Base-by-base conservation (phyloP, 345 rosid genomes). In the Tarenaya hassleriana region DNA sequence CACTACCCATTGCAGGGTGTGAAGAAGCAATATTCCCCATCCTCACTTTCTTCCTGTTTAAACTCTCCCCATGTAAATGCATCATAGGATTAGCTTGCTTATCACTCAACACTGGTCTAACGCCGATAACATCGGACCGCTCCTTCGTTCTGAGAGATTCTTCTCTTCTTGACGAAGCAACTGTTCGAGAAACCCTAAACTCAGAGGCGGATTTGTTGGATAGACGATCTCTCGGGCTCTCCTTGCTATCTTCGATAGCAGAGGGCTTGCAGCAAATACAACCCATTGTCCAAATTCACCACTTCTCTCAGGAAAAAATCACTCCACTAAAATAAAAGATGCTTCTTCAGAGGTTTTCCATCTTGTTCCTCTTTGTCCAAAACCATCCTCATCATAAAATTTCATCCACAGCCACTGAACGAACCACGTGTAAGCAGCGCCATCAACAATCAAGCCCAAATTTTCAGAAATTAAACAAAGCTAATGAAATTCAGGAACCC, bases 181-280 rank as follows among this genome's bases (percentile, higher is more conserved):
- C 71, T 0, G 65, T 64, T 76, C 87, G 80, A 5, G 88, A 73
- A 37, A 45, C 77, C 66, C 84, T 63, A 50, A 68, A 51, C 57
- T 84, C 89, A 3, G 91, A 77, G 16, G 73, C 50, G n/a, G 71
- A 35, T 73, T 87, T 91, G 61, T 50, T 71, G 1, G 86, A 81
- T 15, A 73, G 66, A 46, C 83, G 58, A 53, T 88, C 94, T 53
- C 79, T 81, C 31, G 94, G 94, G 55, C 88, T 83, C 52, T 84
- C 90, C 62, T 77, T 87, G 56, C 90, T 77, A 55, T 87, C 98
- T 53, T 87, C 90, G 35, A 83, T 79, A 34, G 96, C 80, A 63
- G 84, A 82, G 16, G 95, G 95, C 70, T 91, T 91, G 68, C 94
- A 79, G 56, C 81, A 82, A 75, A 75, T 21, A 67, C 86, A 73